phyloP scores from a whole-genome alignment of 176 grass and related monocot species.

The Tillandsia fasciculata region DNA sequence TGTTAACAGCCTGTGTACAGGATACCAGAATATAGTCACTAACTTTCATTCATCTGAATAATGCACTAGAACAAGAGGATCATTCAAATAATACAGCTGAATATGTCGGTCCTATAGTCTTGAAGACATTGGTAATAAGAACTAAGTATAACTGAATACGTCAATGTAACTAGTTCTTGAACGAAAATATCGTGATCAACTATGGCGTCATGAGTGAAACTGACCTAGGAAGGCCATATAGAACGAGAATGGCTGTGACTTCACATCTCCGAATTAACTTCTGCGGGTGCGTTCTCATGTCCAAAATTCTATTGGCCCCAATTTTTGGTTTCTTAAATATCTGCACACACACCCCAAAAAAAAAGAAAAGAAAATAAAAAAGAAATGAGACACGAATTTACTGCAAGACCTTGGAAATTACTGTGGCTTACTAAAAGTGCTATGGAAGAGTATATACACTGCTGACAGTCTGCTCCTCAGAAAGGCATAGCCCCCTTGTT shows the following conservation, averaged over 20 bases:
- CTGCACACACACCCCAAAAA: conserved; percentile 22
- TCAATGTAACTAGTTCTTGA: not conserved
- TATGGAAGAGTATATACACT: conserved; percentile 41
- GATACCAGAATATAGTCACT: not conserved
- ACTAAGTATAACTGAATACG: not conserved
- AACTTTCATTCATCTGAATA: not conserved
- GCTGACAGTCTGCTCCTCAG: conserved; percentile 83
- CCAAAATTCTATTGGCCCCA: conserved; percentile 53
- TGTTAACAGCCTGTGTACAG: conserved; percentile 59
- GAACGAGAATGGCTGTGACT: conserved; percentile 86
- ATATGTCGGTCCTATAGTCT: not conserved
- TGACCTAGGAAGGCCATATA: conserved; percentile 88
- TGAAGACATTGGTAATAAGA: not conserved
- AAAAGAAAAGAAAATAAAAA: not conserved
- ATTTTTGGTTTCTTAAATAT: conserved; percentile 70
- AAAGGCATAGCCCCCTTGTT: conserved; percentile 88
- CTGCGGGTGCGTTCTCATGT: conserved; percentile 64
- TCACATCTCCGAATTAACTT: conserved; percentile 73
- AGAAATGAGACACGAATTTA: not conserved
- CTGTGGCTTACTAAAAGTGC: not conserved
- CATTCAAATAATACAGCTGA: not conserved
- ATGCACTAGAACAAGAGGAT: not conserved
- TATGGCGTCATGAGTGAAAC: conserved; percentile 2
- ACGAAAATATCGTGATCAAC: not conserved
- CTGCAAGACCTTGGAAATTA: not conserved